phyloP scores from a whole-genome alignment of 495 filamentous ascomycete genomes.

The Aspergillus carlsbadensis region DNA sequence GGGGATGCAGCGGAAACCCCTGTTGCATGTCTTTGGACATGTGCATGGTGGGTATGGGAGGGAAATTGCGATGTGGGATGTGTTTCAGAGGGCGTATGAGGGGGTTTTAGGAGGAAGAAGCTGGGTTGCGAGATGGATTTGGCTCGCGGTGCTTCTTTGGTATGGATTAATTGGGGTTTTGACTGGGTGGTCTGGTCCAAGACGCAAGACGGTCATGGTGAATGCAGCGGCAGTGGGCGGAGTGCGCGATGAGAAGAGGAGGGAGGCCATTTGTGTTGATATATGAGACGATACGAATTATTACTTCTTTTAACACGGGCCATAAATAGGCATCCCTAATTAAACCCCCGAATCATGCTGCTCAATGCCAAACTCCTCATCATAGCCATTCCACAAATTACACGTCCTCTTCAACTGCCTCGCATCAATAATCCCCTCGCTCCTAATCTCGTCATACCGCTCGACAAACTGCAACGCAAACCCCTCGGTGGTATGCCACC shows the following conservation, averaged over 20 bases:
- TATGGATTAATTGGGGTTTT: background rate
- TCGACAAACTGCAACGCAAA: constrained; percentile 50
- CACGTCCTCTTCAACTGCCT: constrained; percentile 10
- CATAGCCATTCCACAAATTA: constrained; percentile 17
- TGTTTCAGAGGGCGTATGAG: background rate
- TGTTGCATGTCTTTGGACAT: background rate
- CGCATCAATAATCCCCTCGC: constrained; percentile 14
- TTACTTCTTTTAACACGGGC: no score
- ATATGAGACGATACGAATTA: no score
- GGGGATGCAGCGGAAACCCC: no score
- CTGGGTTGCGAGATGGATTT: no score
- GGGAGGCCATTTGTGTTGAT: background rate
- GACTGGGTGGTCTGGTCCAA: no score
- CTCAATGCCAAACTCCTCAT: background rate
- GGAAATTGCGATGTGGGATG: background rate
- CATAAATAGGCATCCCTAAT: no score
- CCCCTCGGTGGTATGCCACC: constrained; percentile 44
- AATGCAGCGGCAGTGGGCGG: background rate
- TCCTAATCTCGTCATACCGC: constrained; percentile 28
- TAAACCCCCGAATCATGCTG: constrained; percentile 12
- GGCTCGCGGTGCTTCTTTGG: background rate
- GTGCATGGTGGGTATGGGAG: background rate
- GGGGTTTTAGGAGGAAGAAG: background rate
- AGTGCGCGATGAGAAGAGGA: background rate
- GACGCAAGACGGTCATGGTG: background rate